phyloP scores from a whole-genome alignment of 768 basidiomycete species.

The Boletus tylopilopsis region DNA sequence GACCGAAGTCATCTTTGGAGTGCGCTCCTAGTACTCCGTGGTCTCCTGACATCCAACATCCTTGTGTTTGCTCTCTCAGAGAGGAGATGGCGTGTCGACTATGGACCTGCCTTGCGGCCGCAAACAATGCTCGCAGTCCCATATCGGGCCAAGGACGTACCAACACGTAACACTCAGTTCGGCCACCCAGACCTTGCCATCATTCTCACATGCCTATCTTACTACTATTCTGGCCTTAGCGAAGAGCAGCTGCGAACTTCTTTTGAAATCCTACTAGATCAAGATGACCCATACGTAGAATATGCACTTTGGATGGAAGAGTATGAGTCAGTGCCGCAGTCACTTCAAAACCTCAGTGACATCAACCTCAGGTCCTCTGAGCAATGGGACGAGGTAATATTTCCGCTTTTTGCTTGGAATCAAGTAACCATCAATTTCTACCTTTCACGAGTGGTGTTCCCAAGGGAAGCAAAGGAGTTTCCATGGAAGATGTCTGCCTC shows the following conservation, averaged over 20 bases:
- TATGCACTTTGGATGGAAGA: background rate
- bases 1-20: background rate
- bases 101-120: constrained; percentile 6
- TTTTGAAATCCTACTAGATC: background rate
- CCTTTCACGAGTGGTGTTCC: too few relatives aligned
- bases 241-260: constrained; percentile 1
- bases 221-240: constrained; percentile 22
- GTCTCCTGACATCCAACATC: constrained; percentile 26
- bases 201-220: too few relatives aligned
- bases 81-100: constrained; percentile 21
- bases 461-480: constrained; percentile 30
- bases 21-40: constrained; percentile 21
- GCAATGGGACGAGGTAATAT: background rate
- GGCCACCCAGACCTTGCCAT: constrained; percentile 34
- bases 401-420: constrained; percentile 2
- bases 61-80: constrained; percentile 25
- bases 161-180: too few relatives aligned
- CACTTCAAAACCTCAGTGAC: background rate
- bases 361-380: constrained; percentile 7
- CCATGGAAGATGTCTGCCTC: constrained; percentile 25
- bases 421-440: too few relatives aligned
- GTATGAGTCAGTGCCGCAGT: background rate
- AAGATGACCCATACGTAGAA: background rate
- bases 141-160: too few relatives aligned
- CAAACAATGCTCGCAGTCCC: constrained; percentile 10